Conservation (phyloP, 1,139 yeast genomes). For the Saccharomyces hybrid region DNA sequence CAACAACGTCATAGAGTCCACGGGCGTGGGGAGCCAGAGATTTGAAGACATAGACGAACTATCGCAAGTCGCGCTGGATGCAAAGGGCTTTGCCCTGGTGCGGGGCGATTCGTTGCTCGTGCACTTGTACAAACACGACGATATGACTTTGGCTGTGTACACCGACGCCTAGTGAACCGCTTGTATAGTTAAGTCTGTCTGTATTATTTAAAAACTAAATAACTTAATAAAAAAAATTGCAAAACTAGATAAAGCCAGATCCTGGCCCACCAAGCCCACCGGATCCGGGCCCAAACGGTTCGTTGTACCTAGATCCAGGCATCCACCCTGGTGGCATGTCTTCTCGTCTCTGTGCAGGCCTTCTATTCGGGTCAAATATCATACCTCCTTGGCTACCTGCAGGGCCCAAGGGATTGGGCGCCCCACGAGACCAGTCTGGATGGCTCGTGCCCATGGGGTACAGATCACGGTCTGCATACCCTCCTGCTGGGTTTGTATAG, state of each 20-base stretch:
- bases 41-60: constrained; percentile 23
- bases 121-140: constrained; percentile 22
- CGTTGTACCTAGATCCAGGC: constrained; percentile 38
- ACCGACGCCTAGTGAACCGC: constrained; percentile 8
- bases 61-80: constrained; percentile 18
- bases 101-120: constrained; percentile 14
- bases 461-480: constrained; percentile 36
- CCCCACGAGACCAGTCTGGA: constrained; percentile 18
- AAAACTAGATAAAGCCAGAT: constrained; percentile 10
- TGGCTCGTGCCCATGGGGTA: constrained; percentile 36
- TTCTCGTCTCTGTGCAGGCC: constrained; percentile 19
- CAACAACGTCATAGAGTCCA: constrained; percentile 21
- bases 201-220: neutral
- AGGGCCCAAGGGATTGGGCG: constrained; percentile 6
- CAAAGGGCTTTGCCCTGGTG: constrained; percentile 24
- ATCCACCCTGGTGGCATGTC: constrained; percentile 29
- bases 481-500: constrained; percentile 4
- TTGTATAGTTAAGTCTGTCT: neutral
- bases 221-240: neutral
- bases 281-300: constrained; percentile 26
- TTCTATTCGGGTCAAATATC: constrained; percentile 31
- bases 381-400: constrained; percentile 33
- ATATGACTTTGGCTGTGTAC: constrained; percentile 26
- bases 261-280: constrained; percentile 13
- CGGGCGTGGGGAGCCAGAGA: constrained; percentile 25